These are phyloP conservation scores for Jamesozyma gamospora DNA, from an alignment of 805 yeast genomes.

Conservation along the genomic window DNA sequence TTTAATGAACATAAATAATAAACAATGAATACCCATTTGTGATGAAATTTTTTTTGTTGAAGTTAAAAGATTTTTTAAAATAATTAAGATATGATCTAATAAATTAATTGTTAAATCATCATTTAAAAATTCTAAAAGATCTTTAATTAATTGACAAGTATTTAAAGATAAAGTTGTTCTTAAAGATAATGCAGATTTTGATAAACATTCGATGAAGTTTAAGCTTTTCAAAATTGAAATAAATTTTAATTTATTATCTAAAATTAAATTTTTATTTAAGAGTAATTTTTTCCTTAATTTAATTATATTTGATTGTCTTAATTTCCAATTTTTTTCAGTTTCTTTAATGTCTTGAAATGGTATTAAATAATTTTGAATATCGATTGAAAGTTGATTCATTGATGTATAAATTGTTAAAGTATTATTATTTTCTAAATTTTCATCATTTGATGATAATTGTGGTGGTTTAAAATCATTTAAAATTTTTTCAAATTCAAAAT, in stretches of 20 bases:
- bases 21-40: conserved; percentile 29
- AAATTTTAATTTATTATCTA: conserved; percentile 31
- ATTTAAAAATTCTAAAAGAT: conserved; percentile 30
- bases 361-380: conserved; percentile 19
- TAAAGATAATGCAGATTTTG: conserved; percentile 59
- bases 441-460: conserved; percentile 5
- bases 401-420: conserved; percentile 1
- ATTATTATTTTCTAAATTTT: conserved; percentile 1
- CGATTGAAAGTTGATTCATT: conserved; percentile 13
- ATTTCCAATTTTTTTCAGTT: conserved; percentile 79
- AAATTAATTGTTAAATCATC: conserved; percentile 23
- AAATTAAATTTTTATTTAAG: conserved; percentile 46
- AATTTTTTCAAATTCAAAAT: conserved; percentile 16
- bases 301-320: conserved; percentile 53
- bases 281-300: conserved; percentile 41
- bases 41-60: conserved; percentile 33
- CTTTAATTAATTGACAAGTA: conserved; percentile 71
- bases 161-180: conserved; percentile 74
- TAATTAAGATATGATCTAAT: conserved; percentile 28
- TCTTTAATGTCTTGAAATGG: conserved; percentile 60
- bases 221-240: conserved; percentile 27
- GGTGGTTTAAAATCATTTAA: conserved; percentile 11
- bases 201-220: conserved; percentile 47
- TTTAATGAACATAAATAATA: conserved; percentile 44
- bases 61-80: conserved; percentile 27